Conservation (phyloP, 305 asterid species). For the Stenogyne calaminthoides region DNA sequence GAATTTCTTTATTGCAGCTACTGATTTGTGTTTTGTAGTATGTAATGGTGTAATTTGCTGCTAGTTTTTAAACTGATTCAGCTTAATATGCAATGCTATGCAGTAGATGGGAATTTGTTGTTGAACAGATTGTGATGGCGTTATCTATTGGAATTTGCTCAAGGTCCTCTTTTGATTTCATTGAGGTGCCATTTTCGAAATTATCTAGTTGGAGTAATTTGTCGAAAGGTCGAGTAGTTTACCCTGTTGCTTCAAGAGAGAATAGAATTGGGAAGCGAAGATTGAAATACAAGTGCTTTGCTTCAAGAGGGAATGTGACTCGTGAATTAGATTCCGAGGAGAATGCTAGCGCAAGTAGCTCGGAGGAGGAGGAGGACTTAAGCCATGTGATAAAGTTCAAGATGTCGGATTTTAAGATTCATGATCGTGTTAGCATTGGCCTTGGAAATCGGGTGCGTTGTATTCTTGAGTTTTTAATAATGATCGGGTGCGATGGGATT, state of each 20-base stretch:
- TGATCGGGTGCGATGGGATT: slow-evolving; percentile 9
- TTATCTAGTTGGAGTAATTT: slow-evolving; percentile 31
- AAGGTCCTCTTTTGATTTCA: slow-evolving; percentile 51
- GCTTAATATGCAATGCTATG: slow-evolving; percentile 24
- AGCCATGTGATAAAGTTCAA: slow-evolving; percentile 82
- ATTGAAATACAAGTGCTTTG: slow-evolving; percentile 41
- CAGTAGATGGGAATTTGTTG: slow-evolving; percentile 32
- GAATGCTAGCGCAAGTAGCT: slow-evolving; percentile 39
- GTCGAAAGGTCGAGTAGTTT: slow-evolving; percentile 34
- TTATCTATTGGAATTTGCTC: slow-evolving; percentile 52
- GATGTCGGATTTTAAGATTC: slow-evolving; percentile 77
- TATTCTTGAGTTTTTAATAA: slow-evolving; percentile 9
- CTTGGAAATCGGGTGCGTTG: slow-evolving; percentile 72
- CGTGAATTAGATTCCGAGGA: slow-evolving; percentile 48
- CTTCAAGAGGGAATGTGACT: slow-evolving; percentile 43
- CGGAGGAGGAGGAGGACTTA: slow-evolving; percentile 59
- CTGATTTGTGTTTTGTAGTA: not conserved
- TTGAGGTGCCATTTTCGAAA: slow-evolving; percentile 44
- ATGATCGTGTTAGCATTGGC: slow-evolving; percentile 81
- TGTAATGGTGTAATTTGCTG: not conserved
- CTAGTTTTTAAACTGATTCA: slow-evolving; percentile 9
- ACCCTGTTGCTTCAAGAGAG: slow-evolving; percentile 31
- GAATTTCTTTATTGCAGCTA: not conserved
- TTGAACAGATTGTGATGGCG: slow-evolving; percentile 50
- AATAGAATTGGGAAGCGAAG: slow-evolving; percentile 30